Percentiles rank a stretch among this genome's conserved stretches.
Conservation (phyloP, 2,329 filamentous ascomycete genomes). For the Aspergillus sp. region DNA sequence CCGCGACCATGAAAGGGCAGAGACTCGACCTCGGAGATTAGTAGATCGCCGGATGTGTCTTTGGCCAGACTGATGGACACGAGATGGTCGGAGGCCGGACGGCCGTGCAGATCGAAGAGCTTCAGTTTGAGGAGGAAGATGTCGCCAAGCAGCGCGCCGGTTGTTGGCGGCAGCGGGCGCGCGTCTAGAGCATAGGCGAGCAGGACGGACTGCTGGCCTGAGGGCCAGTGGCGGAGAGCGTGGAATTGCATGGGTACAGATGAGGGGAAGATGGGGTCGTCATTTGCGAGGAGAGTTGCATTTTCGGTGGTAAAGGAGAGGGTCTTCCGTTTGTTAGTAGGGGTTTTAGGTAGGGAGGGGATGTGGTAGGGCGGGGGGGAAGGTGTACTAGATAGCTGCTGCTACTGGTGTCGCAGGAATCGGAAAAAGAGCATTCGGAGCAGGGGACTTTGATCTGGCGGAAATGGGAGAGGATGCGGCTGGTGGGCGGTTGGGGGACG, state of each 20-base stretch:
- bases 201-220: slow-evolving; percentile 11
- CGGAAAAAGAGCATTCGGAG: slow-evolving; percentile 16
- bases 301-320: slow-evolving; percentile 27
- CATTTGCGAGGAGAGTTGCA: slow-evolving; percentile 27
- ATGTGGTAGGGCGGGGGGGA: too few relatives aligned
- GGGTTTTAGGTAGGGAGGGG: background rate
- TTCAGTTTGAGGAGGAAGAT: slow-evolving; percentile 23
- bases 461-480: background rate
- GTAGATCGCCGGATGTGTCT: slow-evolving; percentile 20
- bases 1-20: slow-evolving; percentile 6
- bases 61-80: slow-evolving; percentile 28
- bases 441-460: slow-evolving; percentile 15
- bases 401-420: slow-evolving; percentile 7
- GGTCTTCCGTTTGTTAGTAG: slow-evolving; percentile 14
- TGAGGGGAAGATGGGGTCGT: slow-evolving; percentile 27
- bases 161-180: slow-evolving; percentile 18
- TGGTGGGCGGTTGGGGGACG: background rate
- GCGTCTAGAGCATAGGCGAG: slow-evolving; percentile 24
- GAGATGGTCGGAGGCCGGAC: slow-evolving; percentile 23
- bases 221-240: slow-evolving; percentile 19
- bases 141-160: slow-evolving; percentile 12
- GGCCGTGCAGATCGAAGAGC: slow-evolving; percentile 23
- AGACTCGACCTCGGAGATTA: slow-evolving; percentile 27
- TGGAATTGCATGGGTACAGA: slow-evolving; percentile 25
- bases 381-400: slow-evolving; percentile 13